A percentile compares a stretch with the other conserved stretches of the same genome.
phyloP scores from a whole-genome alignment of 1,284 basidiomycete genomes.

The Ceratobasidium sp. region DNA sequence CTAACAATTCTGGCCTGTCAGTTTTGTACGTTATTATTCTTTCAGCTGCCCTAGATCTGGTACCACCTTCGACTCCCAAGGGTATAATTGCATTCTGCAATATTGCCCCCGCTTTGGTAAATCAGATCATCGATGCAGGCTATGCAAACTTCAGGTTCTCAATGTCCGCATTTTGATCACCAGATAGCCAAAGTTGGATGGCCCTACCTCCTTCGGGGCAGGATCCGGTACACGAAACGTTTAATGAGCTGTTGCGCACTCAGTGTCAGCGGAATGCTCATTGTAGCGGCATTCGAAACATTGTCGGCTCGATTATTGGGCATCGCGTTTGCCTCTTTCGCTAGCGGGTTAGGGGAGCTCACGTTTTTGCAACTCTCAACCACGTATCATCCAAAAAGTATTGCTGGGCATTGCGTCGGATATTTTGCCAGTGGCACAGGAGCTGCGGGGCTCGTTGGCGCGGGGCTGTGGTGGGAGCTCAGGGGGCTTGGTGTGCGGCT shows the following conservation, averaged over 20 bases:
- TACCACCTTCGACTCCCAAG: conserved; percentile 86
- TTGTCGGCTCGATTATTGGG: conserved; percentile 80
- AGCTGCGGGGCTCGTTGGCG: conserved; percentile 90
- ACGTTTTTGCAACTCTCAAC: conserved; percentile 95
- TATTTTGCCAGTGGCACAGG: conserved; percentile 94
- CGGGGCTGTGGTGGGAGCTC: conserved; percentile 94
- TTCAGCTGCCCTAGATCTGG: conserved; percentile 92
- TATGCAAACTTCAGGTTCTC: background rate
- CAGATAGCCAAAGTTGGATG: conserved; percentile 83
- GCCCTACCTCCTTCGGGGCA: conserved; percentile 88
- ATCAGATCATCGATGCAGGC: conserved; percentile 3
- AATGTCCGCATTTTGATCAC: conserved; percentile 41
- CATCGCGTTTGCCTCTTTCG: conserved; percentile 89
- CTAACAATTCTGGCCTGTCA: conserved; percentile 46
- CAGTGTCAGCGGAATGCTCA: conserved; percentile 83
- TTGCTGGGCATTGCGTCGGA: conserved; percentile 73
- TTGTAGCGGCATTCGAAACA: conserved; percentile 77
- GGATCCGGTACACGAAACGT: conserved; percentile 77
- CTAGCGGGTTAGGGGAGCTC: conserved; percentile 89
- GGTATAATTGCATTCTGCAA: conserved; percentile 95
- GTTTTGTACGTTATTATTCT: conserved; percentile 96
- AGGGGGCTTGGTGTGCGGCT: conserved; percentile 81
- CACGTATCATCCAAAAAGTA: conserved; percentile 71
- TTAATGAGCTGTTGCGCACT: conserved; percentile 76
- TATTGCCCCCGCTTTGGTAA: conserved; percentile 75